Conservation (phyloP, 257 asterid species). For the Linaria vulgaris region DNA sequence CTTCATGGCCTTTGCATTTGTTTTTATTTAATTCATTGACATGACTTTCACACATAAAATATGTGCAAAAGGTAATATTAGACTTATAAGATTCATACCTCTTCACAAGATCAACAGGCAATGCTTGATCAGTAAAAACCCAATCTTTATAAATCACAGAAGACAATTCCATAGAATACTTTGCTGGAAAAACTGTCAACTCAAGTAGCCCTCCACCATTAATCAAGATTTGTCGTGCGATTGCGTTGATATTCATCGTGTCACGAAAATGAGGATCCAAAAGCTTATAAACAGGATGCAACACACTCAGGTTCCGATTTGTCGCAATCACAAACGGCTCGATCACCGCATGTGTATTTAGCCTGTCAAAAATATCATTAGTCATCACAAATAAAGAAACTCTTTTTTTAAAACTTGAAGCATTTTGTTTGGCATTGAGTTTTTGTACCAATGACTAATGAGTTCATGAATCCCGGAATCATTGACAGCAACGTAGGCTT, state of each 20-base stretch:
- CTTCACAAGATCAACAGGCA: constrained; percentile 59
- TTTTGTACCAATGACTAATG: constrained; percentile 46
- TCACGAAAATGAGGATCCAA: constrained; percentile 67
- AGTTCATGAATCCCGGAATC: constrained; percentile 65
- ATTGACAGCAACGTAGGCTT: constrained; percentile 50
- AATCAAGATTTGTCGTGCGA: constrained; percentile 52
- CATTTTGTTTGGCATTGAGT: not conserved
- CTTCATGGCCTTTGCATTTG: too few relatives aligned
- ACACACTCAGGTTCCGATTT: constrained; percentile 53
- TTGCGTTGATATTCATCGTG: constrained; percentile 67
- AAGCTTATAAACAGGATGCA: constrained; percentile 65
- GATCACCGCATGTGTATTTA: constrained; percentile 54
- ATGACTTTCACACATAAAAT: too few relatives aligned
- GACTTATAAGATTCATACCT: constrained; percentile 36
- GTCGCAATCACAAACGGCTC: constrained; percentile 75
- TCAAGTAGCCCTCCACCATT: constrained; percentile 64
- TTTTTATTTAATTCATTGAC: too few relatives aligned
- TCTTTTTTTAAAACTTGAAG: too few relatives aligned
- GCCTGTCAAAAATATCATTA: constrained; percentile 45
- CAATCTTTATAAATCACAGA: constrained; percentile 49
- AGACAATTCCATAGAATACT: constrained; percentile 56
- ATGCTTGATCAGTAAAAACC: constrained; percentile 61
- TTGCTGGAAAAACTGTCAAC: constrained; percentile 47
- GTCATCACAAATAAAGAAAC: too few relatives aligned
- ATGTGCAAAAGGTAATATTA: constrained; percentile 20